These are phyloP conservation scores for Hortiboletus campestris DNA, from an alignment of 768 basidiomycete species.

Conservation along the genomic window DNA sequence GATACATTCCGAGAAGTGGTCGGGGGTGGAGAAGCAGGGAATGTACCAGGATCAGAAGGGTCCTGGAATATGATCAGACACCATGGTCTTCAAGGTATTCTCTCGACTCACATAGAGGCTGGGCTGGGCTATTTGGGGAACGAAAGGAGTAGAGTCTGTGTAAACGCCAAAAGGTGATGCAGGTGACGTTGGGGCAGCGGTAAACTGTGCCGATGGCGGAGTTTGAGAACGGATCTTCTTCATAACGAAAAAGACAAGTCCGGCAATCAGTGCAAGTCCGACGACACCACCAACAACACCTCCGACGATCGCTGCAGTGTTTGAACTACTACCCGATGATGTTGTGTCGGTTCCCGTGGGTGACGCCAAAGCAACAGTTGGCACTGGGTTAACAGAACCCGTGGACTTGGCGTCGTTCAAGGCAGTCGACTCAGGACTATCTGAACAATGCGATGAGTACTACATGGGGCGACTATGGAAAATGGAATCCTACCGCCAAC, in stretches of 20 bases:
- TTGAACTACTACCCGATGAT: conserved; percentile 12
- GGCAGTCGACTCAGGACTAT: conserved; percentile 45
- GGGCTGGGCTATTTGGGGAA: conserved; percentile 21
- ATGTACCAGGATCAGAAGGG: conserved; percentile 38
- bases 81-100: background rate
- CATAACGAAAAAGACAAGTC: conserved; percentile 39
- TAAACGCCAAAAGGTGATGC: conserved; percentile 3
- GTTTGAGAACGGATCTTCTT: conserved; percentile 28
- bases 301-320: conserved; percentile 58
- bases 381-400: conserved; percentile 6
- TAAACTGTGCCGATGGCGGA: conserved; percentile 17
- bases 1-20: conserved; percentile 8
- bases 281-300: conserved; percentile 67
- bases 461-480: background rate
- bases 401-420: conserved; percentile 29
- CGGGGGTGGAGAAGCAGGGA: conserved; percentile 30
- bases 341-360: conserved; percentile 4
- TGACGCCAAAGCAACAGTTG: conserved; percentile 16
- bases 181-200: background rate
- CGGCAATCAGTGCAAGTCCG: conserved; percentile 43
- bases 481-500: conserved; percentile 21
- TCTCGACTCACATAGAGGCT: conserved; percentile 30
- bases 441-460: conserved; percentile 21
- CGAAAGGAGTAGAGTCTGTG: conserved; percentile 10
- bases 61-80: conserved; percentile 23